A percentile compares a stretch with the other conserved stretches of the same genome.
Evolutionary conservation across 257 asterid genomes (phyloP).

Genomic region (Knoxia roxburghii): DNA sequence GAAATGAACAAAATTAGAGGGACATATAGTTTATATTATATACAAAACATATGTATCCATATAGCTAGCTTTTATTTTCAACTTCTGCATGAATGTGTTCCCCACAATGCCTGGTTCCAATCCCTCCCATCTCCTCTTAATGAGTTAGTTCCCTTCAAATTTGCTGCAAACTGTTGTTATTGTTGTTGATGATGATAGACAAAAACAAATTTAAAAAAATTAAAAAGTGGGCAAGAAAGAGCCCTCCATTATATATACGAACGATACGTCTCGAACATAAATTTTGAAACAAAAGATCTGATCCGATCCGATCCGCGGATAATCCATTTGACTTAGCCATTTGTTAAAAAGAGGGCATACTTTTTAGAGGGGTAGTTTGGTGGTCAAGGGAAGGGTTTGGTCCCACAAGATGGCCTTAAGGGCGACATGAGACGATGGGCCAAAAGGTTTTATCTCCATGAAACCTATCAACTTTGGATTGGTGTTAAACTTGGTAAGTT

Average conservation of each 20-base stretch:
- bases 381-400: slow-evolving; percentile 33
- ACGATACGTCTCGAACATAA: too few species aligned
- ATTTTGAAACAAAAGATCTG: too few species aligned
- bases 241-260: too few species aligned
- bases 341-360: slow-evolving; percentile 28
- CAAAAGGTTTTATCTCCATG: slow-evolving; percentile 50
- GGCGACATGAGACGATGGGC: slow-evolving; percentile 64
- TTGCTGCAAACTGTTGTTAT: slow-evolving; percentile 16
- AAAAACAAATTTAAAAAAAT: slow-evolving; percentile 18
- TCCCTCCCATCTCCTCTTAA: slow-evolving; percentile 13
- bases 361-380: slow-evolving; percentile 36
- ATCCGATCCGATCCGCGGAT: too few species aligned
- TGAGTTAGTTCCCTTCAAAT: slow-evolving; percentile 12
- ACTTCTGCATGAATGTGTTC: slow-evolving; percentile 60
- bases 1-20: slow-evolving; percentile 20
- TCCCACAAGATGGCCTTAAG: slow-evolving; percentile 38
- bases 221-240: neutral
- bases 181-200: too few species aligned
- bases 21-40: too few species aligned
- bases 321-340: slow-evolving; percentile 38
- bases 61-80: slow-evolving; percentile 25
- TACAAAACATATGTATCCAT: too few species aligned
- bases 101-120: slow-evolving; percentile 49
- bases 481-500: slow-evolving; percentile 21
- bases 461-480: slow-evolving; percentile 39